These are phyloP conservation scores for Tulasnella sp. DNA, from an alignment of 768 basidiomycete genomes.

Conservation along the genomic window DNA sequence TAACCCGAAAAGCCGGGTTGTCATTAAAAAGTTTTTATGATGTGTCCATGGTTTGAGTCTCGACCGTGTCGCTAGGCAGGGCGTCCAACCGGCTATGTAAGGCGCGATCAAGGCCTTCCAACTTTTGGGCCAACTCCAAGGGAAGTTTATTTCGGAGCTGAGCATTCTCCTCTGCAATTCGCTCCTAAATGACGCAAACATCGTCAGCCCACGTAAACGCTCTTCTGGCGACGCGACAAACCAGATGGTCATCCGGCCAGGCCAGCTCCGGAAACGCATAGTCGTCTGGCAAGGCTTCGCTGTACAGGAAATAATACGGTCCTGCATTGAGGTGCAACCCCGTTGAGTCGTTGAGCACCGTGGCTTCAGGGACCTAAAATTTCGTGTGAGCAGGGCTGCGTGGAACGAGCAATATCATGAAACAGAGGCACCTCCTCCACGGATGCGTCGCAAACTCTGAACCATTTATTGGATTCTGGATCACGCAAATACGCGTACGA, in stretches of 20 bases:
- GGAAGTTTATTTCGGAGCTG: not conserved
- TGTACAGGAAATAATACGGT: constrained; percentile 74
- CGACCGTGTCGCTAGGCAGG: not conserved
- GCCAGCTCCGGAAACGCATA: not conserved
- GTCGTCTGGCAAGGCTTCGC: constrained; percentile 35
- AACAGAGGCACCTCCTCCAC: constrained; percentile 54
- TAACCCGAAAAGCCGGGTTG: not conserved
- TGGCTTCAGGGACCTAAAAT: constrained; percentile 64
- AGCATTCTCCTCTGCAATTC: not conserved
- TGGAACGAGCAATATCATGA: not conserved
- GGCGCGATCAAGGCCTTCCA: not conserved
- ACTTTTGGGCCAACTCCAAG: not conserved
- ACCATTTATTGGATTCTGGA: constrained; percentile 56
- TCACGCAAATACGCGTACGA: constrained; percentile 73
- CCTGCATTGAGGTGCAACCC: constrained; percentile 74
- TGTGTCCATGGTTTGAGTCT: not conserved
- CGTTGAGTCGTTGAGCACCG: constrained; percentile 60
- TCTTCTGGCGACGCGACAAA: not conserved
- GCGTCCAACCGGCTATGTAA: not conserved
- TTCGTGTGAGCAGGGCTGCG: not conserved
- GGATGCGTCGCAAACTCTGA: constrained; percentile 69
- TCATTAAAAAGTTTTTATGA: not conserved
- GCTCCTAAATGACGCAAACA: not conserved
- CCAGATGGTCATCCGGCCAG: constrained; percentile 8
- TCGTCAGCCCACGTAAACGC: not conserved